A percentile compares a stretch with the other conserved stretches of the same genome.
These are phyloP conservation scores for Penicillium desertorum DNA, from an alignment of 495 filamentous ascomycete species.

Conservation along the genomic window DNA sequence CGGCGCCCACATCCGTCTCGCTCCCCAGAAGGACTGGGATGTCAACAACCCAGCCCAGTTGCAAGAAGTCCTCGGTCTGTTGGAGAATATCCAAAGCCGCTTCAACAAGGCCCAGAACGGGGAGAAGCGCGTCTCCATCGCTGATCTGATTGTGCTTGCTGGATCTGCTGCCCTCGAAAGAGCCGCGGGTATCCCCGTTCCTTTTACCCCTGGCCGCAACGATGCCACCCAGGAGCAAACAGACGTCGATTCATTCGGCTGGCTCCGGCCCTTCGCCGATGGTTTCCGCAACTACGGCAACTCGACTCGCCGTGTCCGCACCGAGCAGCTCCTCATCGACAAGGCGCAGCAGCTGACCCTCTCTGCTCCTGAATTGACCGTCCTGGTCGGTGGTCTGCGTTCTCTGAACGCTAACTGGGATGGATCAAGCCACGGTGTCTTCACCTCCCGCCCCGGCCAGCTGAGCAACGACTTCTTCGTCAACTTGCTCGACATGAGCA, in stretches of 20 bases:
- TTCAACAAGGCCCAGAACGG: constrained; percentile 54
- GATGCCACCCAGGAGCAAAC: constrained; percentile 64
- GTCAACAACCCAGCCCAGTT: constrained; percentile 65
- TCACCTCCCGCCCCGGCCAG: constrained; percentile 61
- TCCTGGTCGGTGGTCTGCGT: constrained; percentile 65
- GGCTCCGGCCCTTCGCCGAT: constrained; percentile 62
- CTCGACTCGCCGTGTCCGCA: constrained; percentile 54
- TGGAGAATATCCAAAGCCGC: constrained; percentile 60
- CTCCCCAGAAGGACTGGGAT: constrained; percentile 64
- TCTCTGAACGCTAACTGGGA: constrained; percentile 65
- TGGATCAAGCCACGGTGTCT: constrained; percentile 58
- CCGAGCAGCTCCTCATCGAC: constrained; percentile 68
- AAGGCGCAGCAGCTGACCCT: constrained; percentile 65
- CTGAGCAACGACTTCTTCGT: constrained; percentile 76
- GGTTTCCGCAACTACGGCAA: constrained; percentile 75
- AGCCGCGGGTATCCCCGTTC: constrained; percentile 39
- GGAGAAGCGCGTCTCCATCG: constrained; percentile 67
- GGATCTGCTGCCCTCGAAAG: constrained; percentile 49
- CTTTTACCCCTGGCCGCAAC: constrained; percentile 48
- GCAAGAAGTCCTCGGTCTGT: constrained; percentile 52
- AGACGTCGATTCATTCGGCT: constrained; percentile 58
- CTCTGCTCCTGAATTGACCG: constrained; percentile 64
- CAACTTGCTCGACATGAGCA: constrained; percentile 67
- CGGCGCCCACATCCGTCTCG: constrained; percentile 70
- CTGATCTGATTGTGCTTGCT: constrained; percentile 69